phyloP scores from a whole-genome alignment of 2,329 filamentous ascomycete genomes.

The Cercospora sp. region DNA sequence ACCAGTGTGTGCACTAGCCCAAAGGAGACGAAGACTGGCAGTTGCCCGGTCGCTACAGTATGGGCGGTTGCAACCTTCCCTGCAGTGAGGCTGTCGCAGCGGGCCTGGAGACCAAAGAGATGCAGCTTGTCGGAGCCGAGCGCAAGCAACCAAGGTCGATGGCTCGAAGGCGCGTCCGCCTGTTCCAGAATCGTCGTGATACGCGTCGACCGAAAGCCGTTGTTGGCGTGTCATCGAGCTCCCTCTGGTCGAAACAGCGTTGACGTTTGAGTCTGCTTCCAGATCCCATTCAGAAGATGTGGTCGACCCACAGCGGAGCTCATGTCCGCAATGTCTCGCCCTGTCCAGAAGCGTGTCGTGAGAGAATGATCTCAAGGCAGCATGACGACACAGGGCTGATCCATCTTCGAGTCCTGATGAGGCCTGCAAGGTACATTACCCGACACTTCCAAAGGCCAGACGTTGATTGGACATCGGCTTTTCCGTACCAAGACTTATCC shows the following conservation, averaged over 20 bases:
- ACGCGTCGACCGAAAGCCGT: neutral
- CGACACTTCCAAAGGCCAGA: neutral
- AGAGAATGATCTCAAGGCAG: neutral
- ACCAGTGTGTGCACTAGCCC: neutral
- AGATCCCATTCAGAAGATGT: neutral
- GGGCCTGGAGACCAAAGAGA: neutral
- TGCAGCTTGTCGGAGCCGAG: neutral
- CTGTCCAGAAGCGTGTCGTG: neutral
- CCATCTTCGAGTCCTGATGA: neutral
- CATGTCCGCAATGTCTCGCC: conserved; percentile 7
- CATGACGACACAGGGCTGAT: conserved; percentile 6
- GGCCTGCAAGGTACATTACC: conserved; percentile 3
- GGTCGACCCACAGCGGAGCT: conserved; percentile 3
- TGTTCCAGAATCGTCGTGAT: neutral
- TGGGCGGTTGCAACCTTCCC: neutral
- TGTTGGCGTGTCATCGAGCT: neutral
- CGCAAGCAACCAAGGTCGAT: neutral
- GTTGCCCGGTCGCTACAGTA: neutral
- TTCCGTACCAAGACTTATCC: conserved; percentile 1
- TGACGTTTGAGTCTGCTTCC: neutral
- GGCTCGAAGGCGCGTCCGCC: neutral
- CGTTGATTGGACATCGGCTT: neutral
- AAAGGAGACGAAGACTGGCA: neutral
- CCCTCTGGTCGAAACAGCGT: neutral
- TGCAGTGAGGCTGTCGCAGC: conserved; percentile 2